phyloP scores from a whole-genome alignment of 352 stramenopile species.

The Phytophthora pini region DNA sequence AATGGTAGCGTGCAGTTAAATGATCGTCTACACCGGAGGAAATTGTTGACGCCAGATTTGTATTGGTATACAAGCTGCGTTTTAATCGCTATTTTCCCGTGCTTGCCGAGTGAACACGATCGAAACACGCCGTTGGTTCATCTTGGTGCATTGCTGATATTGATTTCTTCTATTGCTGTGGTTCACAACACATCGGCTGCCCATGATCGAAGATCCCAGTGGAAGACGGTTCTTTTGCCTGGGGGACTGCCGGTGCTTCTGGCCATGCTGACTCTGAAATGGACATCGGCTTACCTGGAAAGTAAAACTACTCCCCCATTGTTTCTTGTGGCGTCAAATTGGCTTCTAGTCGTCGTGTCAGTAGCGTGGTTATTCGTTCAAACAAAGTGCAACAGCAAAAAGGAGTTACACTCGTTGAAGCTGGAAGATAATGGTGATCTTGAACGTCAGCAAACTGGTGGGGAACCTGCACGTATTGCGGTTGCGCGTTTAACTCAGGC shows the following conservation, averaged over 20 bases:
- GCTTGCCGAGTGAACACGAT: conserved; percentile 64
- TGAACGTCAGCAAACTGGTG: conserved; percentile 16
- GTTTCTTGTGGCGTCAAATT: conserved; percentile 54
- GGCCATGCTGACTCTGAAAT: conserved; percentile 47
- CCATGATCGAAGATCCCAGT: conserved; percentile 7
- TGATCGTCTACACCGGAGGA: conserved; percentile 4
- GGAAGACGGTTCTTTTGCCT: conserved; percentile 17
- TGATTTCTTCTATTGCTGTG: conserved; percentile 8
- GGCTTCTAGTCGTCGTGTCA: conserved; percentile 46
- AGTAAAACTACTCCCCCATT: conserved; percentile 36
- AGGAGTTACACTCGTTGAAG: conserved; percentile 7
- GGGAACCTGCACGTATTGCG: conserved; percentile 4
- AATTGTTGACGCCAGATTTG: conserved; percentile 16
- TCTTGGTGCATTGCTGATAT: conserved; percentile 38
- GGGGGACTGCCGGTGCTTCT: conserved; percentile 28
- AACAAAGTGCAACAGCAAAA: conserved; percentile 15
- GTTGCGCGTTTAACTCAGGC: conserved; percentile 52
- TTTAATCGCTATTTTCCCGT: conserved; percentile 71
- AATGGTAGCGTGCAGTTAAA: background rate
- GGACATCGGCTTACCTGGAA: conserved; percentile 47
- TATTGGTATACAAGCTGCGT: conserved; percentile 59
- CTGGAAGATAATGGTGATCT: conserved; percentile 11
- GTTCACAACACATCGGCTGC: conserved; percentile 8
- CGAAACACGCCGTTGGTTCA: conserved; percentile 57
- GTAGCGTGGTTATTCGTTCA: conserved; percentile 37